Base-by-base conservation (phyloP, 768 basidiomycete species). In the Naganishia onofrii region DNA sequence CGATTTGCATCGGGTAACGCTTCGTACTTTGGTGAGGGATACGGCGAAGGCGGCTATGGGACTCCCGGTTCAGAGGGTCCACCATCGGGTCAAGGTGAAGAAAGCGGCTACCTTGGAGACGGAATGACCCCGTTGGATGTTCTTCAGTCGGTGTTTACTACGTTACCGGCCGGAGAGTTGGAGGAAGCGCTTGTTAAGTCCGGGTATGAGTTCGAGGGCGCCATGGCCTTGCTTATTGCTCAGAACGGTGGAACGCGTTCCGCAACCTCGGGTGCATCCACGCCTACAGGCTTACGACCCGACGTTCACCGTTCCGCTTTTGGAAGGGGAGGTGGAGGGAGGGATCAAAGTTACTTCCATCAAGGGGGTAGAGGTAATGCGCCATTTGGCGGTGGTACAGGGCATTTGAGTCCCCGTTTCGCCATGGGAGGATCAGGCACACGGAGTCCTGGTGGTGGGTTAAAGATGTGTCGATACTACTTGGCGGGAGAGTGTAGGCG, bases 81-180 rank as follows among this genome's bases (percentile, higher is more conserved):
- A 38, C 65, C 69, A 60, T 26, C 21, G 29, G 52, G 67, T 54
- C 69, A 57, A 8, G 34, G 31, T 12, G 56, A 70, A 66, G 67
- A 73, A 67, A 10, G 71, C 65, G 54, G 74, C 70, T 66, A 73
- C 31, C 67, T 67, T 28, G 72, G 73, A 21, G 73, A 75, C 17
- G 93, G 93, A 53, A 95, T 99, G 92, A 95, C 95, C 0, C 96
- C 96, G 0, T 90, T 99, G 75, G 96, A 99, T 75, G 93, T 97
- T 52, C 88, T 99, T 23, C 88, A 87, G 77, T 93, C 91, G 52
- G 91, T 99, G 46, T 99, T 99, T 74, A 89, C 92, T 1, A 88
- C 92, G 1, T 85, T 99, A 12, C 89, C 93, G 0, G 89, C 92
- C 2, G 89, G 89, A 3, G 93, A 97, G 77, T 84, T 99, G 8